Base-by-base conservation (phyloP, 768 basidiomycete species). In the Podaxis sp. region DNA sequence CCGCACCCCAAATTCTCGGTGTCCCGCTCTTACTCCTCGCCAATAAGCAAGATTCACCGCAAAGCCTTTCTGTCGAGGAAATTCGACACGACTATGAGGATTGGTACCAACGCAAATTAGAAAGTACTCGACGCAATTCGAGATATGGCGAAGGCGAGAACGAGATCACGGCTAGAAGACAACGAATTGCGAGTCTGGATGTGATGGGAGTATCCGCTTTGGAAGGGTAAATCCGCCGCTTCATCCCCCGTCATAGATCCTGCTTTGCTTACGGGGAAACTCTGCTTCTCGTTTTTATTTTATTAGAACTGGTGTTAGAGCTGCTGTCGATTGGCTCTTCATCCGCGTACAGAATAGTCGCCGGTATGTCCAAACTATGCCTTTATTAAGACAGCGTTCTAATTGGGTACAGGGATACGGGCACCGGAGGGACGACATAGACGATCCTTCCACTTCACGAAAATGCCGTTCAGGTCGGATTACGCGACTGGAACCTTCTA, bases 251-350 rank as follows among this genome's bases (percentile, higher is more conserved):
- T 17, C 22, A 40, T 24, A 24, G 40, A 28, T 36, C 22, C 11
- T 28, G 59, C 9, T 28, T 57, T 33, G 33, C 44, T 64, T 17
- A 63, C 40, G 33, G 15, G 46, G 38, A 39, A 26, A 63, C 30
- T 30, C 56, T 13, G 28, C 11, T 38, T 58, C 36, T 36, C 42
- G 13, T 7, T 65, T 65, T 39, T 6, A 17, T 44, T 36, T 30
- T 3, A 55, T 9, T 67, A 97, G 95, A 48, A 93, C 92, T 33
- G 95, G 96, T 1, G 88, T 96, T 15, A 84, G 90, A 60, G 90
- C 91, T 55, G 95, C 92, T 0, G 92, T 97, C 2, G 92, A 97
- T 70, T 99, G 96, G 96, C 71, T 99, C 28, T 96, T 96, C 71
- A 86, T 96, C 59, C 84, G 95, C 0, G 95, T 97, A 4, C 94